Conservation (phyloP, 768 basidiomycete genomes). For the Tulasnella calospora region DNA sequence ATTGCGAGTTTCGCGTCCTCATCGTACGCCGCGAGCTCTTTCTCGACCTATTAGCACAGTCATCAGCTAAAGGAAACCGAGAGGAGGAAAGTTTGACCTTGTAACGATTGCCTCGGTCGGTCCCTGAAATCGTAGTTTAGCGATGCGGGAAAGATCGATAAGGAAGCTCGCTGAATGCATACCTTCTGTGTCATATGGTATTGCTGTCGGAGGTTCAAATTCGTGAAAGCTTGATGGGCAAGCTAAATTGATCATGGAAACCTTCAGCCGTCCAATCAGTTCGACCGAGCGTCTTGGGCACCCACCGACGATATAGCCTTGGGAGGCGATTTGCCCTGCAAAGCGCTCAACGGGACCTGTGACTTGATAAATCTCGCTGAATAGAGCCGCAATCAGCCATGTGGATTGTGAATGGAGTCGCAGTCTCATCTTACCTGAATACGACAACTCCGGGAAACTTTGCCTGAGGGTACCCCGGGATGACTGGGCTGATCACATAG, state of each 20-base stretch:
- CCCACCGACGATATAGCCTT: constrained; percentile 77
- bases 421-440: constrained; percentile 52
- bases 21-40: constrained; percentile 80
- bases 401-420: not conserved
- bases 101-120: constrained; percentile 87
- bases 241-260: constrained; percentile 42
- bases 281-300: not conserved
- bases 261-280: not conserved
- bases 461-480: constrained; percentile 81
- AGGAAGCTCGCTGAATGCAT: constrained; percentile 22
- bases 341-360: constrained; percentile 96
- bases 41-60: constrained; percentile 65
- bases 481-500: constrained; percentile 71
- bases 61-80: not conserved
- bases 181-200: constrained; percentile 87
- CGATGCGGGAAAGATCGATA: not conserved
- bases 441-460: constrained; percentile 89
- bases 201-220: constrained; percentile 81
- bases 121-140: constrained; percentile 45
- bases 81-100: constrained; percentile 50
- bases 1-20: constrained; percentile 80
- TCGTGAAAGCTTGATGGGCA: constrained; percentile 88
- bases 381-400: not conserved
- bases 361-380: constrained; percentile 90
- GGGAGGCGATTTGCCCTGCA: constrained; percentile 80